A percentile compares a stretch with the other conserved stretches of the same genome.
Evolutionary conservation across 495 filamentous ascomycete genomes (phyloP).

Genomic region (Lasiosphaeria miniovina): DNA sequence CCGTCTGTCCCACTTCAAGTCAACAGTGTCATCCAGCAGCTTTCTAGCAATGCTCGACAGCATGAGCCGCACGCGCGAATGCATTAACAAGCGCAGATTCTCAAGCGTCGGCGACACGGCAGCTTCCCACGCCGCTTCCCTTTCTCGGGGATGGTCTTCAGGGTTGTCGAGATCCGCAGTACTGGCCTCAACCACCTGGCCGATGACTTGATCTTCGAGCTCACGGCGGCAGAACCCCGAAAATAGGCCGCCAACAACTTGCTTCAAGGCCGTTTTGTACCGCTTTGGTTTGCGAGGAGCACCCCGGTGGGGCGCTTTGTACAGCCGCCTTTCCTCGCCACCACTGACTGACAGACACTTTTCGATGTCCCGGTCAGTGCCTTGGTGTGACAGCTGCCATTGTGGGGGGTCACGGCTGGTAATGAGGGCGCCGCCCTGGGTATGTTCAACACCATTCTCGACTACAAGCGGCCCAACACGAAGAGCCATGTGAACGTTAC

Average conservation of each 20-base stretch:
- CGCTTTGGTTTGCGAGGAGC: slow-evolving; percentile 25
- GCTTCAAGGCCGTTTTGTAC: slow-evolving; percentile 43
- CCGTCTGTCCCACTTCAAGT: slow-evolving; percentile 22
- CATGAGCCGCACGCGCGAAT: slow-evolving; percentile 22
- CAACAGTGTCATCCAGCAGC: slow-evolving; percentile 22
- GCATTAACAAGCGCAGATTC: slow-evolving; percentile 14
- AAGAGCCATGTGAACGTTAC: slow-evolving; percentile 40
- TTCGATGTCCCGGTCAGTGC: slow-evolving; percentile 5
- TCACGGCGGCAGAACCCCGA: slow-evolving; percentile 23
- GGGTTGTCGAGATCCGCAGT: neutral
- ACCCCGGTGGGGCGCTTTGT: slow-evolving; percentile 18
- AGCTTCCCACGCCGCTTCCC: neutral
- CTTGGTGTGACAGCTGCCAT: slow-evolving; percentile 21
- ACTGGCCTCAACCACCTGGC: slow-evolving; percentile 19
- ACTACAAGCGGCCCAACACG: slow-evolving; percentile 41
- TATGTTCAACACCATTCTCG: slow-evolving; percentile 38
- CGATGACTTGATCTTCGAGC: slow-evolving; percentile 29
- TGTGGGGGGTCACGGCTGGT: slow-evolving; percentile 30
- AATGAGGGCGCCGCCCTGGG: slow-evolving; percentile 31
- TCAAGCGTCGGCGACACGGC: neutral
- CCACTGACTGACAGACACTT: slow-evolving; percentile 18
- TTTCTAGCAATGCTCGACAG: slow-evolving; percentile 25
- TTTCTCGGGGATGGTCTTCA: slow-evolving; percentile 2
- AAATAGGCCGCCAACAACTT: slow-evolving; percentile 39
- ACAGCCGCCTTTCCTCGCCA: slow-evolving; percentile 17